Percentiles rank a stretch among this genome's conserved stretches.
phyloP scores from a whole-genome alignment of 179 eudicot genomes.

The Carnegiea gigantea region DNA sequence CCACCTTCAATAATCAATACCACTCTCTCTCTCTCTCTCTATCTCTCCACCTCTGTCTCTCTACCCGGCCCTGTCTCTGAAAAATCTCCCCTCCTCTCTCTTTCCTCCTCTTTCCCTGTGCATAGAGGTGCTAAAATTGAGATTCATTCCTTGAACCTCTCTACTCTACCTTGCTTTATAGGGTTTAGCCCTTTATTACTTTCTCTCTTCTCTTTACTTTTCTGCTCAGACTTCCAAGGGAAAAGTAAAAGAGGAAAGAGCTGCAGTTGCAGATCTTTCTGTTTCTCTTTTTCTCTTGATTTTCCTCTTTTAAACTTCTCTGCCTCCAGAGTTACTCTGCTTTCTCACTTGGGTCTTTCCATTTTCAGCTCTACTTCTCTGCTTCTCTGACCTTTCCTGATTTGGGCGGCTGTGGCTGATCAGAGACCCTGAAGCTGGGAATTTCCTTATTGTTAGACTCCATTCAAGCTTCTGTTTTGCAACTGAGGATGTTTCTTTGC shows the following conservation, averaged over 20 bases:
- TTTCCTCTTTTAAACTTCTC: background rate
- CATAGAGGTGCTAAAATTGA: conserved; percentile 35
- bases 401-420: conserved; percentile 9
- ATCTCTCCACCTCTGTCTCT: background rate
- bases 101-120: conserved; percentile 27
- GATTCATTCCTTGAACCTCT: conserved; percentile 51
- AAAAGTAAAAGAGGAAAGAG: conserved; percentile 28
- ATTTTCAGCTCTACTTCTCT: conserved; percentile 26
- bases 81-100: conserved; percentile 14
- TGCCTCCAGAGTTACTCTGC: conserved; percentile 18
- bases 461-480: background rate
- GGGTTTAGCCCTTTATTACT: conserved; percentile 17
- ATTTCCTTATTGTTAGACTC: too few species aligned
- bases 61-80: conserved; percentile 14
- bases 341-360: conserved; percentile 34
- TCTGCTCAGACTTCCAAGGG: conserved; percentile 31
- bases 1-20: conserved; percentile 27
- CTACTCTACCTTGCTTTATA: conserved; percentile 31
- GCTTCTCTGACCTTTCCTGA: conserved; percentile 28
- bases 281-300: conserved; percentile 15
- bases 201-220: conserved; percentile 21
- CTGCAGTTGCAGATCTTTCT: conserved; percentile 23
- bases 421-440: conserved; percentile 1
- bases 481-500: background rate
- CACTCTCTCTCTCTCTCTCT: background rate